Evolutionary conservation across 495 filamentous ascomycete genomes (phyloP).

Genomic region (Penicillium goetzii): DNA sequence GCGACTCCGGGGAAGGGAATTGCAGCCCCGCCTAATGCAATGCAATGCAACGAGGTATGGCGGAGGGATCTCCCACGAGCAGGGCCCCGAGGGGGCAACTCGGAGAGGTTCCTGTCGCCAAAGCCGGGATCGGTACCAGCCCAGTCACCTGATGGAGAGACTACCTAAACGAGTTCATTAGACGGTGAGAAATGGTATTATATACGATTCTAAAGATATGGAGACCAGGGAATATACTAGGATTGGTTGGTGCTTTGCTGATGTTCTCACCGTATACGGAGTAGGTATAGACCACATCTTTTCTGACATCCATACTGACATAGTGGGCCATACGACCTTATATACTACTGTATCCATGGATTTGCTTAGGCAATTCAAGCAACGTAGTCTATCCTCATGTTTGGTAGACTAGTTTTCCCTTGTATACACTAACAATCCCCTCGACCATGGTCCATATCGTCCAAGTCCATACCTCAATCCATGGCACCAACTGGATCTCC

Average conservation of each 20-base stretch:
- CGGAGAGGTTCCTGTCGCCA: constrained; percentile 14
- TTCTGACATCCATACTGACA: background rate
- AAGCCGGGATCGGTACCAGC: constrained; percentile 22
- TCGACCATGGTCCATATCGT: constrained; percentile 5
- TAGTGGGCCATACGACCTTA: background rate
- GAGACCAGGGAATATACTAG: background rate
- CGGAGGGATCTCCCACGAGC: constrained; percentile 31
- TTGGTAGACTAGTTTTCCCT: constrained; percentile 5
- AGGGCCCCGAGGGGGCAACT: constrained; percentile 1
- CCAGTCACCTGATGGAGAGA: constrained; percentile 32
- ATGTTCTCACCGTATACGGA: background rate
- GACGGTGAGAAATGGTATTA: background rate
- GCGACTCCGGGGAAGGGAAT: constrained; percentile 30
- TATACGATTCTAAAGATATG: background rate
- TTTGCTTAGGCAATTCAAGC: background rate
- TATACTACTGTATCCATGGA: background rate
- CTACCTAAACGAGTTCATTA: background rate
- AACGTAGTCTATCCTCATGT: background rate
- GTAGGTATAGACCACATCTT: background rate
- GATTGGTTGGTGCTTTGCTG: background rate
- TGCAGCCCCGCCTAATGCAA: constrained; percentile 31
- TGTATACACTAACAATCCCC: background rate
- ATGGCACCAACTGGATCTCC: constrained; percentile 7
- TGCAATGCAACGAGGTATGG: constrained; percentile 34
- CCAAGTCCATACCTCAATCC: background rate